Percentiles rank a stretch among this genome's conserved stretches.
Conservation (phyloP, 1,139 yeast species). For the Suhomyces panamericanus region DNA sequence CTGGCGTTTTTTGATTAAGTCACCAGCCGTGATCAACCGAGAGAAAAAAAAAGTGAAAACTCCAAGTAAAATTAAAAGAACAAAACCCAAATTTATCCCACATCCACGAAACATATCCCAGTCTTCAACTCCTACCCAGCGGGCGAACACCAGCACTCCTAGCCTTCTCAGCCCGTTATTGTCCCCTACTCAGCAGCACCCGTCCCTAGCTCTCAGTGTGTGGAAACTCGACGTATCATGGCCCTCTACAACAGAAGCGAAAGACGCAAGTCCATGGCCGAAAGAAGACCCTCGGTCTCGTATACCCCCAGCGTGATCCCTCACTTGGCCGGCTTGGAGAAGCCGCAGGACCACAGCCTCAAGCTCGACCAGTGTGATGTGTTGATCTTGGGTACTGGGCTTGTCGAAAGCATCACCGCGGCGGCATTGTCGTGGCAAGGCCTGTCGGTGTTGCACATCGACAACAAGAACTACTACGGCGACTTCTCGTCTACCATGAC, state of each 20-base stretch:
- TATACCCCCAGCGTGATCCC: constrained; percentile 66
- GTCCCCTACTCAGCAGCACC: background rate
- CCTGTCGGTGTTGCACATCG: constrained; percentile 84
- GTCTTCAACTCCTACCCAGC: background rate
- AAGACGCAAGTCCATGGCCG: constrained; percentile 73
- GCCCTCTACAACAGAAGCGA: constrained; percentile 28
- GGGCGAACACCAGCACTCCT: background rate
- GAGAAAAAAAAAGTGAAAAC: constrained; percentile 2
- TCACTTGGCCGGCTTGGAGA: constrained; percentile 73
- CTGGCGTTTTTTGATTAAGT: background rate
- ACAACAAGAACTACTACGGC: constrained; percentile 80
- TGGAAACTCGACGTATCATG: constrained; percentile 9
- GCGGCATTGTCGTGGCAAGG: constrained; percentile 98
- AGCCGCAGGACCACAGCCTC: constrained; percentile 52
- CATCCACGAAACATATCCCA: background rate
- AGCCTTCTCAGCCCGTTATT: background rate
- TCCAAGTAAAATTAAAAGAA: background rate
- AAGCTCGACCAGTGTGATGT: constrained; percentile 78
- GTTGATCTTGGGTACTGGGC: constrained; percentile 87
- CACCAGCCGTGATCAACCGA: background rate
- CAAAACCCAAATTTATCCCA: background rate
- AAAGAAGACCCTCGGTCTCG: constrained; percentile 62
- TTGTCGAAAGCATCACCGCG: constrained; percentile 83
- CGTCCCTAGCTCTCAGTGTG: background rate
- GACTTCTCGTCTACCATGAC: constrained; percentile 84